Evolutionary conservation across 768 basidiomycete species (phyloP), one percentile per base, ranked within the genome.

Genomic region (Termitomyces sp.): DNA sequence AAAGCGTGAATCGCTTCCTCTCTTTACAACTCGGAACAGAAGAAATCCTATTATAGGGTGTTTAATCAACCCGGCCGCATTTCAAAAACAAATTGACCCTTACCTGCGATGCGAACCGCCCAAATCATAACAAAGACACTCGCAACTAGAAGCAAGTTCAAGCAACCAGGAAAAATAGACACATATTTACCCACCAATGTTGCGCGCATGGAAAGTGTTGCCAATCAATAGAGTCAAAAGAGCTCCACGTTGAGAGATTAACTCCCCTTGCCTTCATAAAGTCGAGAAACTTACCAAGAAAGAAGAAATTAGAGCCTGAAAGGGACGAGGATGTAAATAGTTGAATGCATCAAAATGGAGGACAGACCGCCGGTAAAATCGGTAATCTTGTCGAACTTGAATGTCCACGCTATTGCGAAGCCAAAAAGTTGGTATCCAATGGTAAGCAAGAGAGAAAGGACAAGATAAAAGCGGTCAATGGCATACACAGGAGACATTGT

Each of bases 331-430:
- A 9, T 18, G 16, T 37, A 6, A 26, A n/a, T 26, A 12, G n/a
- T 36, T 10, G 9, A 5, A 51, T 18, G 26, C 33, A 51, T 83
- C 84, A 18, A 82, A 56, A 48, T 50, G 56, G 60, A 53, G 51
- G 55, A 61, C 72, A 22, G 36, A 78, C 80, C 79, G 61, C 83
- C 83, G 2, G 82, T 85, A 57, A 87, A 83, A 69, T 87, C 87
- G 13, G 86, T 88, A 46, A 88, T 83, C 67, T 89, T 88, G 70
- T 89, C 86, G 63, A 87, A 86, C 73, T 86, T 80, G 39, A 85
- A 73, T 0, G 81, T 81, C 81, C 84, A 88, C 7, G 87, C 85
- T 55, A 88, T 82, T 4, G 78, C 75, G 62, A 88, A 88, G 7
- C 86, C 87, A 1, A 72, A 57, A 4, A 83, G 72, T 65, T 88